Evolutionary conservation across 1,284 basidiomycete genomes (phyloP).

Genomic region (Exobasidium cylindrosporum): DNA sequence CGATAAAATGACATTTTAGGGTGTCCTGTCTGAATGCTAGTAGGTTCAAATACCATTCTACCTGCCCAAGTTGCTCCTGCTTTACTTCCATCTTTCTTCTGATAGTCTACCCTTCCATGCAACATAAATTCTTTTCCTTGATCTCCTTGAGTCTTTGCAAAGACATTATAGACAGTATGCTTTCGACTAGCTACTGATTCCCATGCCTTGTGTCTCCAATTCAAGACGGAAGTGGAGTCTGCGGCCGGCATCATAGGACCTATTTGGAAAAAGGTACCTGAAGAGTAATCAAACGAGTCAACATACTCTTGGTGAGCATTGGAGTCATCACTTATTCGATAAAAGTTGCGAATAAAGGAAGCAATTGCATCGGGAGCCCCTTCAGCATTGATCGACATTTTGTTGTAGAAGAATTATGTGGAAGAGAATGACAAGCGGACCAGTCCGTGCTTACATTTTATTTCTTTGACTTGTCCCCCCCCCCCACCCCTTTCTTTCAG

Average conservation of each 20-base stretch:
- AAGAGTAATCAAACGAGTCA: constrained; percentile 18
- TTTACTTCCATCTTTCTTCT: constrained; percentile 27
- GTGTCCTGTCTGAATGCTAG: not conserved
- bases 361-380: not conserved
- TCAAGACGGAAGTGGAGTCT: constrained; percentile 21
- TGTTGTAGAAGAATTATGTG: too few relatives aligned
- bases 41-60: constrained; percentile 31
- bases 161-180: constrained; percentile 31
- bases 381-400: not conserved
- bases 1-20: constrained; percentile 5
- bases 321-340: not conserved
- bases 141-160: constrained; percentile 23
- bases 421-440: too few relatives aligned
- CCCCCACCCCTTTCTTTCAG: too few relatives aligned
- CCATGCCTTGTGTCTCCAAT: constrained; percentile 33
- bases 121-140: constrained; percentile 27
- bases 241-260: constrained; percentile 32
- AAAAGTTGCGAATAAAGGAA: not conserved
- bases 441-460: too few relatives aligned
- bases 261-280: constrained; percentile 26
- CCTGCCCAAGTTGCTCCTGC: constrained; percentile 34
- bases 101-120: constrained; percentile 33
- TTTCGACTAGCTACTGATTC: constrained; percentile 27
- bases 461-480: too few relatives aligned
- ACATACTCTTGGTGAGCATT: constrained; percentile 19